phyloP scores from a whole-genome alignment of 371 early-diverging fungal species.

The Mucor racemosus region DNA sequence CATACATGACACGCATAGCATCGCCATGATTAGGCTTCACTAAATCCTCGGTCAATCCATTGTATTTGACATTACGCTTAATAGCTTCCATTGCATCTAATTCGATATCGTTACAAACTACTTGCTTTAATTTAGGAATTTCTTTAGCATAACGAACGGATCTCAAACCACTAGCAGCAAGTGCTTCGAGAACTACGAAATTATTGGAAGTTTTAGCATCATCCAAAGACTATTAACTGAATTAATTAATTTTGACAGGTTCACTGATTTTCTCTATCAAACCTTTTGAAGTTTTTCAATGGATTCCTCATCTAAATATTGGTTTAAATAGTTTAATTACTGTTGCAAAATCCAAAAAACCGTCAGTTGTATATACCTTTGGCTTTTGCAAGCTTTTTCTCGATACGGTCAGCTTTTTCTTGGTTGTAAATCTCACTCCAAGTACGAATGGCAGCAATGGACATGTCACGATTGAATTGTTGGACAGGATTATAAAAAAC shows the following conservation, averaged over 20 bases:
- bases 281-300: slow-evolving; percentile 33
- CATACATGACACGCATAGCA: slow-evolving; percentile 89
- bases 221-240: slow-evolving; percentile 23
- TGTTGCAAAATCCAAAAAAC: background rate
- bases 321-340: background rate
- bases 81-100: slow-evolving; percentile 93
- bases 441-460: slow-evolving; percentile 89
- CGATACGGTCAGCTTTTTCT: slow-evolving; percentile 56
- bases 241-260: background rate
- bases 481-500: slow-evolving; percentile 99
- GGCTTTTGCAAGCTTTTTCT: slow-evolving; percentile 49
- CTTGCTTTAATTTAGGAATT: slow-evolving; percentile 77
- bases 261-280: background rate
- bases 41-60: slow-evolving; percentile 74
- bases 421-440: slow-evolving; percentile 79
- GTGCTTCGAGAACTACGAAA: slow-evolving; percentile 93
- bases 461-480: slow-evolving; percentile 97
- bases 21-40: slow-evolving; percentile 86
- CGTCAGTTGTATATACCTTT: slow-evolving; percentile 30
- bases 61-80: slow-evolving; percentile 85
- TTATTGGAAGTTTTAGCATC: slow-evolving; percentile 38
- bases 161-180: slow-evolving; percentile 98
- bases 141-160: slow-evolving; percentile 99
- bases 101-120: slow-evolving; percentile 96
- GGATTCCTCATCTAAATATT: slow-evolving; percentile 33